Evolutionary conservation across 768 basidiomycete species (phyloP), one percentile per base, ranked within the genome.

Genomic region (Lactifluus volemus): DNA sequence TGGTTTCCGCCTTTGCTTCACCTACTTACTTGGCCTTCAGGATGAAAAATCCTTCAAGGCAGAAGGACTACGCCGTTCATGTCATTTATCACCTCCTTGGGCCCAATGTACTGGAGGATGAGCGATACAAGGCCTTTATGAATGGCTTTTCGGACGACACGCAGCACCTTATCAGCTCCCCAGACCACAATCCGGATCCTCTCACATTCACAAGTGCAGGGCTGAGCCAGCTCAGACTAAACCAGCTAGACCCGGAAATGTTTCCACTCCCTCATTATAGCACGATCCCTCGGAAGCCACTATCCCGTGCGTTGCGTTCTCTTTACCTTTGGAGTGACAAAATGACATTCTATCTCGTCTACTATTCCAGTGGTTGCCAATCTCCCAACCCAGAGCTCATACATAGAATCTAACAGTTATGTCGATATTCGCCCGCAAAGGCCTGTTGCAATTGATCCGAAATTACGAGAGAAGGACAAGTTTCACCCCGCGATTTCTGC

Each of bases 111-210:
- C 70, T 91, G 38, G 83, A 85, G 68, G 83, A 94, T 66, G 69
- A 76, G 41, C 73, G 79, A 53, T 96, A 95, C 71, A 78, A 79
- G 62, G 68, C 74, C 1, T 92, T 96, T 75, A 86, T 95, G 84
- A 71, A 75, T 32, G 75, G 76, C 0, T 92, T 94, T 67, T 79
- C 81, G 3, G 67, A 79, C 4, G 72, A 79, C 32, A 79, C 79
- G 3, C 67, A 96, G 90, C 92, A 97, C 66, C 64, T 91, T 4
- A 75, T 97, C 21, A 79, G 90, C 7, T 85, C 89, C 7, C 77
- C 80, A 32, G 78, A 82, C 61, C 75, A 86, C 60, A 74, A 75
- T 44, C 71, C 82, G 1, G 82, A 94, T 69, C 82, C 80, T 1
- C 76, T 92, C 19, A 84, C 85, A 11, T 95, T 91, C 68, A 86